These are phyloP conservation scores for Phytophthora pisi DNA, from an alignment of 352 stramenopile genomes.

Conservation along the genomic window DNA sequence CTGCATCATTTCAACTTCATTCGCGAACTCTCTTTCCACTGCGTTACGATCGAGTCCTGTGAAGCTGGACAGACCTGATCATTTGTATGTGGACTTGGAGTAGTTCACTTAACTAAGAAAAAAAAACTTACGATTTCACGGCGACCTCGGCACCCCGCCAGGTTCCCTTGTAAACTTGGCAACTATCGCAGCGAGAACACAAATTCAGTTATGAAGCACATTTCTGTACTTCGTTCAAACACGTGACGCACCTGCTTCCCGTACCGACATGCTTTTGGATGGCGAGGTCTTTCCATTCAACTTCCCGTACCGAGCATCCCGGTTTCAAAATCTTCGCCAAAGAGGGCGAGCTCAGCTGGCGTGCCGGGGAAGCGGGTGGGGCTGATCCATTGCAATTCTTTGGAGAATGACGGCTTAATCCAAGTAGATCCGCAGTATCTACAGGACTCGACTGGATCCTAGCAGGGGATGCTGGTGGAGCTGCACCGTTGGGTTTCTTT, in stretches of 20 bases:
- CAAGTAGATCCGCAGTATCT: constrained; percentile 41
- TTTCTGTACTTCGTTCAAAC: not conserved
- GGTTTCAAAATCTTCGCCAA: constrained; percentile 28
- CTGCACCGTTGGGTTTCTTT: not conserved
- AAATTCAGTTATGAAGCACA: not conserved
- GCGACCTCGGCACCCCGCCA: constrained; percentile 79
- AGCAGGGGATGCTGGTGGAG: not conserved
- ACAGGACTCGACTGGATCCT: constrained; percentile 2
- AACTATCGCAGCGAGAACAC: constrained; percentile 38
- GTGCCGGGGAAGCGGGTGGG: constrained; percentile 11
- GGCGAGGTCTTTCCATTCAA: constrained; percentile 44
- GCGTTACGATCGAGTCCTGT: constrained; percentile 47
- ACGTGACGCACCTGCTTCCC: constrained; percentile 59
- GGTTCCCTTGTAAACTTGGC: constrained; percentile 76
- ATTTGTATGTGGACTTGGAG: not conserved
- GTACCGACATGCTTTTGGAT: constrained; percentile 64
- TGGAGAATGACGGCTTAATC: constrained; percentile 17
- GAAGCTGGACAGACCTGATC: constrained; percentile 40
- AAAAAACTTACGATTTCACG: constrained; percentile 66
- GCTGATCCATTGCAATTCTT: constrained; percentile 9
- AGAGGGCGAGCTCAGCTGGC: constrained; percentile 7
- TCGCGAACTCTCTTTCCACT: constrained; percentile 76
- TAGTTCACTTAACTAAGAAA: not conserved
- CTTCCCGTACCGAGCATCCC: constrained; percentile 35
- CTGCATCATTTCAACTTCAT: constrained; percentile 79